Evolutionary conservation across 371 early-diverging fungal species (phyloP), one percentile per base, ranked within the genome.

Genomic region (Mucor sp.): DNA sequence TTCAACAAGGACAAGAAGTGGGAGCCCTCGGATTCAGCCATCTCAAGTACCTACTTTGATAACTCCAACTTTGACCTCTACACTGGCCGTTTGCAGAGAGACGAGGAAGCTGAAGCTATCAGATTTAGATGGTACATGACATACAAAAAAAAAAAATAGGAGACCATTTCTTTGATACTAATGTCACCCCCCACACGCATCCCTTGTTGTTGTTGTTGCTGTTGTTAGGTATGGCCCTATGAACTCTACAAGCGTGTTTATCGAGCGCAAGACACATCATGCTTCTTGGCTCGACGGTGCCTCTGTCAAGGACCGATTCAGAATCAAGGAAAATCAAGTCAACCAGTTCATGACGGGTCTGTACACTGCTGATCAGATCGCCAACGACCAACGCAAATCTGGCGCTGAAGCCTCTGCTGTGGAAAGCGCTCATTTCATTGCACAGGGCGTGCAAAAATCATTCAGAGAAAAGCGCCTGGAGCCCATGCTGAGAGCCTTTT

Each of bases 211-310:
- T 47, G 47, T 47, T 47, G 70, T 62, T 75, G 19, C n/a, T 44
- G 9, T 19, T 47, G 47, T 47, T 47, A 72, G 74, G 74, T 96
- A 97, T 76, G 94, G 93, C 32, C 86, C 88, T 63, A 79, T 81
- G 66, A 65, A 63, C 17, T 70, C 76, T 63, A 56, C 61, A 5
- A 71, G 43, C 50, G 92, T 98, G 30, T 99, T 96, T 84, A 88
- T 98, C 48, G 99, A 99, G 84, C 89, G 98, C 58, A 99, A 99
- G 82, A 97, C 95, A 2, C 99, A 99, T 76, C 93, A 92, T 62
- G 71, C 98, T 76, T 93, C 93, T 65, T 97, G 97, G 97, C 91
- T 96, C 30, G 94, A 97, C 58, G 97, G 97, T 66, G 90, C 89
- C 66, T 91, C 91, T 60, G 95, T 75, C 30, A 81, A 77, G 66